phyloP scores from a whole-genome alignment of 164 flowering plant species.

The Piper longum region DNA sequence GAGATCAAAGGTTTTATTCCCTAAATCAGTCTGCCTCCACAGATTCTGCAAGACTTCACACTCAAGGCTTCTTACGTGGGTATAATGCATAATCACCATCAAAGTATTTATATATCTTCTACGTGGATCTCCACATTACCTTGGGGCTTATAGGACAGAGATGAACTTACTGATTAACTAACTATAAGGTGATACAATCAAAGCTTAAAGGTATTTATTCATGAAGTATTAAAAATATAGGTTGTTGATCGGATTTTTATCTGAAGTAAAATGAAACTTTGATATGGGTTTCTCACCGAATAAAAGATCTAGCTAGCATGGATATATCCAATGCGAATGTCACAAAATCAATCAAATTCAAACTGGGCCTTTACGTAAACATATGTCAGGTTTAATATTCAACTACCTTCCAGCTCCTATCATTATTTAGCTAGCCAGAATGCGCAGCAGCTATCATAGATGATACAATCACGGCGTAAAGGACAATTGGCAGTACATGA shows the following conservation, averaged over 20 bases:
- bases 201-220: constrained; percentile 8
- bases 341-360: too few species aligned
- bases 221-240: neutral
- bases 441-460: too few species aligned
- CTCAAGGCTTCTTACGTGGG: constrained; percentile 16
- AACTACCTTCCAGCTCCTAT: too few species aligned
- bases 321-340: neutral
- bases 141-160: constrained; percentile 17
- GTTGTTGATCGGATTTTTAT: neutral
- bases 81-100: constrained; percentile 10
- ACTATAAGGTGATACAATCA: constrained; percentile 20
- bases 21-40: constrained; percentile 8
- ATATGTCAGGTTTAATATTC: neutral
- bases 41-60: constrained; percentile 29
- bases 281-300: neutral
- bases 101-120: constrained; percentile 24
- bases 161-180: constrained; percentile 16
- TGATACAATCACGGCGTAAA: too few species aligned
- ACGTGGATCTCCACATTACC: neutral
- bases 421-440: too few species aligned
- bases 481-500: too few species aligned
- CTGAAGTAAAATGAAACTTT: neutral
- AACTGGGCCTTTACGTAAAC: neutral
- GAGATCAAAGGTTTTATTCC: constrained; percentile 7
- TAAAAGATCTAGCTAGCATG: neutral